phyloP scores from a whole-genome alignment of 192 early-diverging fungal species.

The Linnemannia zychae region DNA sequence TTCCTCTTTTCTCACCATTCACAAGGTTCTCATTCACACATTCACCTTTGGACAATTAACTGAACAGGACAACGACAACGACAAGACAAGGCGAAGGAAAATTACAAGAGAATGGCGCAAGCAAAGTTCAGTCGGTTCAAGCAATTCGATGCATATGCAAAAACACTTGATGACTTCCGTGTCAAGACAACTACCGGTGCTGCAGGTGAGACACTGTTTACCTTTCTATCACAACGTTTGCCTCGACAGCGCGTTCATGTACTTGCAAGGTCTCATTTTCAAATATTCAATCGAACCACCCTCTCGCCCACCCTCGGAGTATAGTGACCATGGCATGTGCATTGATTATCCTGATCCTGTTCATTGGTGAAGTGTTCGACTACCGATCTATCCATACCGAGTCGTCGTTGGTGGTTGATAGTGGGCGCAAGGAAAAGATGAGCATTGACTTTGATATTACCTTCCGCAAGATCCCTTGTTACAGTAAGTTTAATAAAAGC shows the following conservation, averaged over 20 bases:
- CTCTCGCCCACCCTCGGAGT: background rate
- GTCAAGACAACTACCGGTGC: constrained; percentile 33
- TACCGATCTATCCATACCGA: constrained; percentile 75
- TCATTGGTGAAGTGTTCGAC: constrained; percentile 84
- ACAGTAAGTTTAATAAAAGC: constrained; percentile 65
- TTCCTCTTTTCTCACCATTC: background rate
- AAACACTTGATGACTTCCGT: constrained; percentile 94
- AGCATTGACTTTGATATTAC: constrained; percentile 89
- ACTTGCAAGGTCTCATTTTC: too few relatives aligned
- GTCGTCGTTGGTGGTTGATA: constrained; percentile 86
- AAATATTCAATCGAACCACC: too few relatives aligned
- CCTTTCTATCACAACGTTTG: too few relatives aligned
- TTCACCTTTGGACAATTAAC: background rate
- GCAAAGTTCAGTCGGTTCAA: constrained; percentile 60
- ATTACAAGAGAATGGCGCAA: background rate
- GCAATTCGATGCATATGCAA: constrained; percentile 87
- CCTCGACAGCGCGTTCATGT: too few relatives aligned
- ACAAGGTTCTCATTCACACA: too few relatives aligned
- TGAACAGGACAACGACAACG: background rate
- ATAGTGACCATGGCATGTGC: constrained; percentile 82
- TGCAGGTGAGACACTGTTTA: background rate
- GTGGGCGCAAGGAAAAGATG: constrained; percentile 89
- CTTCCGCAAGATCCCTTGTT: constrained; percentile 91
- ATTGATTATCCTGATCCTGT: constrained; percentile 77
- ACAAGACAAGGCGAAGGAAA: background rate